These are phyloP conservation scores for Noccaea bulbosa DNA, from an alignment of 345 rosid genomes.

Conservation along the genomic window DNA sequence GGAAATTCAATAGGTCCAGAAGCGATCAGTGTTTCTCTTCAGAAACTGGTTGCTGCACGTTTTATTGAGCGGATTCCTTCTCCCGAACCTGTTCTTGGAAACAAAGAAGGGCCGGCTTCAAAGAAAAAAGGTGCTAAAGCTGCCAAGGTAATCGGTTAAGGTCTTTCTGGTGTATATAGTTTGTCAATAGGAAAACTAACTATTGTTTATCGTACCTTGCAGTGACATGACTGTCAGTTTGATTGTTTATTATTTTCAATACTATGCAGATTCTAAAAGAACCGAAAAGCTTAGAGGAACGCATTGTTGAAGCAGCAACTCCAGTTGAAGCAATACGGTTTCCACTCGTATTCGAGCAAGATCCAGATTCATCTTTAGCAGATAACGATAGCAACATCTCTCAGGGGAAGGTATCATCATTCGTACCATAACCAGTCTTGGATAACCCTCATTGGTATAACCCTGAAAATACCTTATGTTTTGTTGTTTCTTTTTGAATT, in stretches of 20 bases:
- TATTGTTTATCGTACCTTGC: constrained; percentile 8
- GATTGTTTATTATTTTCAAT: constrained; percentile 1
- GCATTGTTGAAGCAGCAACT: constrained; percentile 68
- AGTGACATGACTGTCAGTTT: not conserved
- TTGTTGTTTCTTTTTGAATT: constrained; percentile 22
- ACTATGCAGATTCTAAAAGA: constrained; percentile 52
- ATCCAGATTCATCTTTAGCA: constrained; percentile 44
- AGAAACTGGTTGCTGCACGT: constrained; percentile 58
- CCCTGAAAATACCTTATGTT: constrained; percentile 11
- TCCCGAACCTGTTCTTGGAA: constrained; percentile 68
- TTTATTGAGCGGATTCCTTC: constrained; percentile 84
- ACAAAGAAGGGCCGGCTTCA: constrained; percentile 51
- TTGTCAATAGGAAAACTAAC: not conserved
- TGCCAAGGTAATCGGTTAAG: constrained; percentile 63
- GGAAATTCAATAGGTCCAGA: constrained; percentile 45
- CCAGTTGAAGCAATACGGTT: constrained; percentile 74
- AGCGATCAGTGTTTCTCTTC: constrained; percentile 54
- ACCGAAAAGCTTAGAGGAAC: constrained; percentile 62
- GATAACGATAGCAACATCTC: constrained; percentile 38
- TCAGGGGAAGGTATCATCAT: constrained; percentile 69
- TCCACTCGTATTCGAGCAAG: constrained; percentile 46
- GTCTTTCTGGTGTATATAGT: constrained; percentile 1
- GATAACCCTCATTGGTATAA: constrained; percentile 30
- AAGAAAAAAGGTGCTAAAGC: constrained; percentile 64
- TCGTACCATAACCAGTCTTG: constrained; percentile 12